Conservation (phyloP, 495 filamentous ascomycete species). For the Penicillium cataractarum region DNA sequence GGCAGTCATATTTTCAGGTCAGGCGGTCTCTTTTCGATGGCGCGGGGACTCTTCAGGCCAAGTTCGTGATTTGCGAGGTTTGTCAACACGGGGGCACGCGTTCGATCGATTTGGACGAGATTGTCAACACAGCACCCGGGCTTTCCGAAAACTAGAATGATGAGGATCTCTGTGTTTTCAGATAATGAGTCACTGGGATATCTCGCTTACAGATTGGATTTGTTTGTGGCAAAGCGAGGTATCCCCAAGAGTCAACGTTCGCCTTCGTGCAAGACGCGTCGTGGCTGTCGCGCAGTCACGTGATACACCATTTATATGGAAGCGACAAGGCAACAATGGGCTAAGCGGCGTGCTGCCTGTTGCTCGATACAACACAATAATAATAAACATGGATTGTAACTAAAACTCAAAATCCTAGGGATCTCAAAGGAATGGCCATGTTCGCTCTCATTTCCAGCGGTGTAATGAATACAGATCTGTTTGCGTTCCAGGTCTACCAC, state of each 20-base stretch:
- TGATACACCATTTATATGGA: constrained; percentile 19
- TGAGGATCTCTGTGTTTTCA: neutral
- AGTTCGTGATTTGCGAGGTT: neutral
- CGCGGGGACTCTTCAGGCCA: neutral
- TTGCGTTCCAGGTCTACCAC: neutral
- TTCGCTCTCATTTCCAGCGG: constrained; percentile 10
- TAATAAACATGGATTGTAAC: neutral
- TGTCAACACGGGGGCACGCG: constrained; percentile 16
- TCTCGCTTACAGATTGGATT: neutral
- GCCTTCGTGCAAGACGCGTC: constrained; percentile 39
- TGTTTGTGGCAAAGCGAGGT: constrained; percentile 32
- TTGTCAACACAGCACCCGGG: neutral
- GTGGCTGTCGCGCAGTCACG: constrained; percentile 47
- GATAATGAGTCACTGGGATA: constrained; percentile 7
- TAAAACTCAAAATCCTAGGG: neutral
- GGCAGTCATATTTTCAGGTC: constrained; percentile 52
- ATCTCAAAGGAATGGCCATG: neutral
- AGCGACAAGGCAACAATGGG: neutral
- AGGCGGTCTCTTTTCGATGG: neutral
- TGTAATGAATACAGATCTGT: constrained; percentile 22
- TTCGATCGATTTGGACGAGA: neutral
- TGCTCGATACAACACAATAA: neutral
- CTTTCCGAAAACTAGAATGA: neutral
- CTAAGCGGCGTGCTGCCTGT: neutral
- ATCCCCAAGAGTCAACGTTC: constrained; percentile 18